A percentile compares a stretch with the other conserved stretches of the same genome.
These are phyloP conservation scores for Inga laurina DNA, from an alignment of 306 rosid genomes.

Conservation along the genomic window DNA sequence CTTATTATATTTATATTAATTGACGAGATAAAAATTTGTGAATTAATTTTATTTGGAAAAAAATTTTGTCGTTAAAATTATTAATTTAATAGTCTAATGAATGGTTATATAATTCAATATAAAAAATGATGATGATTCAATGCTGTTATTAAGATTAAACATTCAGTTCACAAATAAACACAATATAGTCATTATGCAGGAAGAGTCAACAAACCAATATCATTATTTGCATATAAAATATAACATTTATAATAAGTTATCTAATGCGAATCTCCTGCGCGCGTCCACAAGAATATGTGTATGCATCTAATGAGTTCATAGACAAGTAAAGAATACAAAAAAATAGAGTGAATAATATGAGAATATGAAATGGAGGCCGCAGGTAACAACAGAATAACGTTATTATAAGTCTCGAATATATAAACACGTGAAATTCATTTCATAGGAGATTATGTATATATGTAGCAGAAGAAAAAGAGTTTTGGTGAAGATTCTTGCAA, in stretches of 20 bases:
- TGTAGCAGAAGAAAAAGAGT: conserved; percentile 32
- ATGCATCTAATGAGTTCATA: not conserved
- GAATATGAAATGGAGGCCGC: not conserved
- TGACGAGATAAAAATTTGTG: not conserved
- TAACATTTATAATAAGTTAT: no score
- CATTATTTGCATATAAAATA: not conserved
- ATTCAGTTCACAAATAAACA: not conserved
- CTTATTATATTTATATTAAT: not conserved
- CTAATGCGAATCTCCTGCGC: not conserved
- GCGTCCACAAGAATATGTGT: not conserved
- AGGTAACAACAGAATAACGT: not conserved
- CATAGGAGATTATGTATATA: conserved; percentile 17
- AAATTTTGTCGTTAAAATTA: not conserved
- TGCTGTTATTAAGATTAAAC: not conserved
- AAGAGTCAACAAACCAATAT: not conserved
- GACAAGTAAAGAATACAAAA: no score
- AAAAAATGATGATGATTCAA: not conserved
- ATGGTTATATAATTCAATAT: not conserved
- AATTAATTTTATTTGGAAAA: not conserved
- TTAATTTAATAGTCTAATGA: not conserved
- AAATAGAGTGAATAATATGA: not conserved
- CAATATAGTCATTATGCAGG: not conserved
- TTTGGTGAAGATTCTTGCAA: conserved; percentile 44
- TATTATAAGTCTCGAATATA: not conserved
- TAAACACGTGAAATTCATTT: not conserved